Base-by-base conservation (phyloP, 116 monocot species). In the Posidonia oceanica region DNA sequence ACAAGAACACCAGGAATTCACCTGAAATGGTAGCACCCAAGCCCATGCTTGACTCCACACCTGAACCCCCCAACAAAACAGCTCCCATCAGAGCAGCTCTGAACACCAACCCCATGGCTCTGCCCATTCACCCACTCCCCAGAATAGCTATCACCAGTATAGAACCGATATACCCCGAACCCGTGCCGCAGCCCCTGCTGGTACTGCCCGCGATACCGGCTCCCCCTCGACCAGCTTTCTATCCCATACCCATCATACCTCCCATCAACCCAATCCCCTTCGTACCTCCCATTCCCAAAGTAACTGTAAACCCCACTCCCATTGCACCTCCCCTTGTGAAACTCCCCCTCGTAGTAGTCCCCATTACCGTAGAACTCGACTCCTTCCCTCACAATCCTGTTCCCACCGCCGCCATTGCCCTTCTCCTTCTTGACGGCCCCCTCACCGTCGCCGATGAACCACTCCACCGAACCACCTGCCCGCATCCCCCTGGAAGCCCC, bases 181-280 rank as follows among this genome's bases (percentile, higher is more conserved):
- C 97, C 97, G 57, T 97, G 92, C 52, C 97, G 73, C 57, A 97
- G 67, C 38, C 97, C 97, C 29, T 76, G 80, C 56, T 85, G 74
- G 66, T 96, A 96, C 76, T 85, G 86, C 3, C 97, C 97, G 14
- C 84, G 61, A 70, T 89, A 97, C 58, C 85, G 77, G 80, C 92
- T 92, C 44, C 92, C 97, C 71, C 77, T 81, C 14, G 97, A 84
- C 96, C 96, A 96, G 63, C 83, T 91, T 85, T 96, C 96, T 37
- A 96, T 71, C 66, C 96, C 96, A 71, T 83, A 77, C 36, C 96
- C 96, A 64, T 96, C 96, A 65, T 96, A 96, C 75, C 79, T 86
- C 65, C 86, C 91, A 52, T 96, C 91, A 1, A 96, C 82, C 96
- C 96, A 96, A 57, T 96, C 96, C 15, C 96, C 90, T 71, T 90